Evolutionary conservation across 495 filamentous ascomycete species (phyloP).

Genomic region (Platismatia glauca): DNA sequence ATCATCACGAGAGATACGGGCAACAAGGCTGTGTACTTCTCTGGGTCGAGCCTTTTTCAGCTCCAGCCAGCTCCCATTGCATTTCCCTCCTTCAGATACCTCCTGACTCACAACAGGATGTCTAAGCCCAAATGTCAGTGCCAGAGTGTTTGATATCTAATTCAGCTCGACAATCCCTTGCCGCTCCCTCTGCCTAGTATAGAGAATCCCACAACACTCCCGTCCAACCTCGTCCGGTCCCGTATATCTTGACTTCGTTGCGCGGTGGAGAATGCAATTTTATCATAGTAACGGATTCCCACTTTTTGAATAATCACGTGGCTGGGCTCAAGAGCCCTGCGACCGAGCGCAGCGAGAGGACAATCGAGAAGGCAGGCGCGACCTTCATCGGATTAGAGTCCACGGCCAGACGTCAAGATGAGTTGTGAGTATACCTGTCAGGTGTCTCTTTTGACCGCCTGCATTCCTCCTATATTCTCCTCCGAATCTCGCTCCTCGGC

Average conservation of each 20-base stretch:
- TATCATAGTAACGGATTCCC: not conserved
- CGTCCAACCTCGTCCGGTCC: no score
- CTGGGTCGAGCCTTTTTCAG: not conserved
- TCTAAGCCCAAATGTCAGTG: not conserved
- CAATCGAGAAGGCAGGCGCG: slow-evolving; percentile 22
- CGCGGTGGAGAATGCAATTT: not conserved
- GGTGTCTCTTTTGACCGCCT: slow-evolving; percentile 8
- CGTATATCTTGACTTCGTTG: not conserved
- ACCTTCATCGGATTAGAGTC: slow-evolving; percentile 9
- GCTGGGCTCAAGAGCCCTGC: not conserved
- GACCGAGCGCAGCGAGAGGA: slow-evolving; percentile 18
- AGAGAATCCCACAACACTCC: not conserved
- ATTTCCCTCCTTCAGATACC: not conserved
- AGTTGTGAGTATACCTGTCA: slow-evolving; percentile 36
- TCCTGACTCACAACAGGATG: not conserved
- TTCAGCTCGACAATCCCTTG: not conserved
- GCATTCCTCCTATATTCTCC: not conserved
- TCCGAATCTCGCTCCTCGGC: slow-evolving; percentile 4
- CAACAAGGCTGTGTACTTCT: slow-evolving; percentile 14
- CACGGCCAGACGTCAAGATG: slow-evolving; percentile 31
- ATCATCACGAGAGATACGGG: slow-evolving; percentile 4
- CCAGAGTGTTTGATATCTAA: not conserved
- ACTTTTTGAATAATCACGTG: not conserved
- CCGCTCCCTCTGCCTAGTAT: not conserved
- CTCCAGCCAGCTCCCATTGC: not conserved